Conservation (phyloP, 1,284 basidiomycete species). For the Anthracocystis setariae region DNA sequence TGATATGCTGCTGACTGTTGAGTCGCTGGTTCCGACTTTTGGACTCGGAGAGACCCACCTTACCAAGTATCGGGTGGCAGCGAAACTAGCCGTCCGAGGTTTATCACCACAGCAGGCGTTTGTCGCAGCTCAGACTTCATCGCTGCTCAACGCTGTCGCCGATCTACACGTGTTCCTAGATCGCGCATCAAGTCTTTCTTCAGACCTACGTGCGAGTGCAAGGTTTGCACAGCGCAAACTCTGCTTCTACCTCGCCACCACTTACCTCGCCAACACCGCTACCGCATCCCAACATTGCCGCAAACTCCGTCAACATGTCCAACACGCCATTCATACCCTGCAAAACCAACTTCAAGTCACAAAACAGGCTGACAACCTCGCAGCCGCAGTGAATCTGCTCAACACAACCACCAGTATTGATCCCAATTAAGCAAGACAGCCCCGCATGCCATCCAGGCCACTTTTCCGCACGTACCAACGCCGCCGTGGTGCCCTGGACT, state of each 20-base stretch:
- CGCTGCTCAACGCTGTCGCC: constrained; percentile 25
- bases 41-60: constrained; percentile 1
- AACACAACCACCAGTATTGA: background rate
- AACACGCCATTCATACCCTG: constrained; percentile 1
- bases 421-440: too few relatives aligned
- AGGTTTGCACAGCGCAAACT: constrained; percentile 35
- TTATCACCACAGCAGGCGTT: constrained; percentile 28
- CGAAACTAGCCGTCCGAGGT: constrained; percentile 3
- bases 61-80: constrained; percentile 12
- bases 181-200: background rate
- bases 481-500: too few relatives aligned
- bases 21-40: constrained; percentile 23
- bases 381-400: constrained; percentile 12
- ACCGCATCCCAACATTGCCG: background rate
- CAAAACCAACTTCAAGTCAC: constrained; percentile 4
- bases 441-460: too few relatives aligned
- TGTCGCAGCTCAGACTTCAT: constrained; percentile 16
- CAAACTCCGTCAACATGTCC: constrained; percentile 6
- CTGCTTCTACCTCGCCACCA: constrained; percentile 30
- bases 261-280: background rate
- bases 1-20: constrained; percentile 1
- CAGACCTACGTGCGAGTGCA: too few relatives aligned
- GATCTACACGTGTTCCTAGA: constrained; percentile 33
- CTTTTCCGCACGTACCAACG: too few relatives aligned
- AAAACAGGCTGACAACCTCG: constrained; percentile 25